Conservation (phyloP, 2,329 filamentous ascomycete genomes). For the Verticillium longisporum region DNA sequence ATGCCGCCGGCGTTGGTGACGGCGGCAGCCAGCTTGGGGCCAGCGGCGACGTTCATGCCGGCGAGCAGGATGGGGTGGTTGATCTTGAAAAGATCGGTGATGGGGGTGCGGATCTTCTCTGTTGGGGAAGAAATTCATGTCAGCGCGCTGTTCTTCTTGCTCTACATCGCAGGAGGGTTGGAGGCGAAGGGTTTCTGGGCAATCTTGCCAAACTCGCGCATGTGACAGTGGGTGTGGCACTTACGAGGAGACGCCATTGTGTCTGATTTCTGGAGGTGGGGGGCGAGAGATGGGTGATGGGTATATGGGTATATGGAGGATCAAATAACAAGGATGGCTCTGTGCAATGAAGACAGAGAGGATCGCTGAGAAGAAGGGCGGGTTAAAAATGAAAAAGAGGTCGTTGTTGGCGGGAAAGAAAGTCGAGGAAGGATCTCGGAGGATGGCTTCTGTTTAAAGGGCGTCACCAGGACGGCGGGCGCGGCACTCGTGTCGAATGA, state of each 20-base stretch:
- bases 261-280: conserved; percentile 10
- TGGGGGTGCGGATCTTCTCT: conserved; percentile 85
- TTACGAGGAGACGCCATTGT: conserved; percentile 76
- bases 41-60: conserved; percentile 98
- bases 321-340: conserved; percentile 10
- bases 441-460: conserved; percentile 4
- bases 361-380: not conserved
- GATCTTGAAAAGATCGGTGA: conserved; percentile 96
- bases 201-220: not conserved
- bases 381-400: not conserved
- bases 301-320: conserved; percentile 8
- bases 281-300: not conserved
- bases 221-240: conserved; percentile 24
- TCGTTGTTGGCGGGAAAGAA: not conserved
- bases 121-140: conserved; percentile 8
- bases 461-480: conserved; percentile 2
- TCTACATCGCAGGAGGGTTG: too few species aligned
- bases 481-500: conserved; percentile 4
- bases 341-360: not conserved
- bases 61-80: conserved; percentile 93
- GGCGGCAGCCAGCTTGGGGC: conserved; percentile 90
- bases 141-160: not conserved
- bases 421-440: conserved; percentile 1
- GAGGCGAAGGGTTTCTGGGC: too few species aligned
- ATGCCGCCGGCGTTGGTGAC: conserved; percentile 96